Conservation (phyloP, 768 basidiomycete genomes). For the Serpula lacrymans region DNA sequence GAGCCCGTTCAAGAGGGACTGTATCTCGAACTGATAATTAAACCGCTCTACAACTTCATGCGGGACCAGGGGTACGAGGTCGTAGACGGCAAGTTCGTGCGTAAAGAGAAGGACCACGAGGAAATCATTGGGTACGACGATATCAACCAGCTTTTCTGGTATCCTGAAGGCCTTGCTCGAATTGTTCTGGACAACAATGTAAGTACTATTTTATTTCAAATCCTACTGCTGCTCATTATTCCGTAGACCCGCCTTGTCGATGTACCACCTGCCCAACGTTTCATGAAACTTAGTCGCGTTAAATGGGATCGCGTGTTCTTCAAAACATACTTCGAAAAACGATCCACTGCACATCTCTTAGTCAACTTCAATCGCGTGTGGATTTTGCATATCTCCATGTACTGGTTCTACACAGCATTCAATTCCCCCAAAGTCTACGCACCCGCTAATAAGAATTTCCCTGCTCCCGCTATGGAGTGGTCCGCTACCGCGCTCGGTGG, state of each 20-base stretch:
- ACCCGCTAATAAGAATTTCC: conserved; percentile 56
- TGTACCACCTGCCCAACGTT: conserved; percentile 87
- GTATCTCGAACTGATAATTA: conserved; percentile 87
- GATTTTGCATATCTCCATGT: conserved; percentile 92
- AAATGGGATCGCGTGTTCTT: conserved; percentile 97
- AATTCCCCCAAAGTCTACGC: conserved; percentile 93
- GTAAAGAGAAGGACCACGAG: conserved; percentile 92
- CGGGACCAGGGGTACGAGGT: conserved; percentile 98
- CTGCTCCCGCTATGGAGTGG: conserved; percentile 91
- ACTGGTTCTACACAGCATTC: conserved; percentile 98
- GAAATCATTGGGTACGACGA: conserved; percentile 99
- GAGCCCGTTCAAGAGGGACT: conserved; percentile 95
- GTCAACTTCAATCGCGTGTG: conserved; percentile 99
- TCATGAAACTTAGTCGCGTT: conserved; percentile 85
- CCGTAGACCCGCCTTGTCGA: conserved; percentile 86
- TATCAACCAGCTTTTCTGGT: conserved; percentile 99
- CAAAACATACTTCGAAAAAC: conserved; percentile 98
- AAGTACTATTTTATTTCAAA: conserved; percentile 19
- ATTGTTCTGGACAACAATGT: conserved; percentile 89
- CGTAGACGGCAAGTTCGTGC: conserved; percentile 90
- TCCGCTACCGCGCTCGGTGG: conserved; percentile 95
- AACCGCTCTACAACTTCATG: conserved; percentile 94
- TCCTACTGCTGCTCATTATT: conserved; percentile 3
- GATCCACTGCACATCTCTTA: conserved; percentile 87
- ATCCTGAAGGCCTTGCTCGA: conserved; percentile 93